Evolutionary conservation across 345 rosid species (phyloP), one percentile per base, ranked within the genome.

Genomic region (Mercurialis annua): DNA sequence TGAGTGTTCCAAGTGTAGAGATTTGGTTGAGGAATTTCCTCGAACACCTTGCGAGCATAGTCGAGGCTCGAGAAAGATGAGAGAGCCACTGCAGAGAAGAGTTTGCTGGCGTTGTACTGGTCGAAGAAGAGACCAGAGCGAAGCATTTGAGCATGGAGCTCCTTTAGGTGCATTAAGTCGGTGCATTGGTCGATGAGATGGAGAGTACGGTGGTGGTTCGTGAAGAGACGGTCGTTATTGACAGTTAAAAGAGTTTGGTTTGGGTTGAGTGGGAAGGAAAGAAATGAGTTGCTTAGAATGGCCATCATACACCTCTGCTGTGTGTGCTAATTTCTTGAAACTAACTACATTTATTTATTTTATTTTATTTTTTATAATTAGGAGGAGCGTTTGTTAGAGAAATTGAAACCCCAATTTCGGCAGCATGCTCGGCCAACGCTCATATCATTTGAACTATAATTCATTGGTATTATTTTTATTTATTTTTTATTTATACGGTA

Each of bases 21-120:
- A 74, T 88, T 88, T 62, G 91, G 89, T 24, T 81, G 74, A 70
- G 87, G 84, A 81, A 86, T 88, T 76, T 84, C 71, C 33, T 86
- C 91, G 70, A 88, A 88, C 87, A 88, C 80, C 60, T 81, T 81
- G 50, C 80, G 76, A n/a, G 91, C 91, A 67, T 86, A 86, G 1
- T 84, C 85, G 60, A 88, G 81, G 57, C 83, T 80, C 3, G 84
- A 81, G 68, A 85, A 81, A 1, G 81, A 17, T 3, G 72, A 65
- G 20, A 84, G 43, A 2, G 85, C 80, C 5, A 71, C 50, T 4
- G 75, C 69, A 6, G 80, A 70, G 76, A 86, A 80, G 64, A 88
- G 81, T 71, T 80, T 85, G 75, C 89, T 84, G 47, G 85, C 84
- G 1, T 86, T 64, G 76, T 70, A 83, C 9, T 79, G 67, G n/a